Base-by-base conservation (phyloP, 345 rosid species). In the Raphanus sativus region DNA sequence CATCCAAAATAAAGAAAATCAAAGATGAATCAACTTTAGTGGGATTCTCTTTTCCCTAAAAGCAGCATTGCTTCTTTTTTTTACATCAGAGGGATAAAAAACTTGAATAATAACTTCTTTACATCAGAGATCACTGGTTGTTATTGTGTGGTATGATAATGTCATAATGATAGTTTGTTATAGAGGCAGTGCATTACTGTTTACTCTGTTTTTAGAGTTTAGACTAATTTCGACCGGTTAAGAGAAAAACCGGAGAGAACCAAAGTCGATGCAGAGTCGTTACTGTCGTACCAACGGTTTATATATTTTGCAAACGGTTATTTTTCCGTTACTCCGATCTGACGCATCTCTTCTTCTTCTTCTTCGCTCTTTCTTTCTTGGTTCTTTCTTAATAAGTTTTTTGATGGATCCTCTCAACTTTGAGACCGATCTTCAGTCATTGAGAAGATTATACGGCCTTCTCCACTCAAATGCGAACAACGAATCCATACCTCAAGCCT, bases 1-100 rank as follows among this genome's bases (percentile, higher is more conserved):
- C 76, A 71, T 30, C 13, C 21, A 38, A 76, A 62, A 69, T 61
- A 76, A 76, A 76, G 75, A 69, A 36, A 30, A 3, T 78, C 45
- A 78, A 66, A 78, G 69, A 72, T 73, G 69, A 60, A 65, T 70
- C 52, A 71, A n/a, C 76, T 65, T 83, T 83, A 81, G 89, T 86
- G 90, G 87, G 92, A 84, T 86, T 88, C 90, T 86, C 86, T 85
- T 88, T 86, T 86, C 89, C 81, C 87, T 32, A 74, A 67, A 73
- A 81, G 76, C 80, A 72, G 67, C 71, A 74, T 68, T 34, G 67
- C 76, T 64, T 17, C 40, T 48, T 82, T 74, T 75, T 84, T 69
- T 76, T 7, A 55, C 73, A 56, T 66, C 21, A 72, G 42, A 77
- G 79, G 72, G 32, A 42, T 54, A 56, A 21, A 17, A 64, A 73